A percentile compares a stretch with the other conserved stretches of the same genome.
phyloP scores from a whole-genome alignment of 148 eudicot species.

The Cornus kousa region DNA sequence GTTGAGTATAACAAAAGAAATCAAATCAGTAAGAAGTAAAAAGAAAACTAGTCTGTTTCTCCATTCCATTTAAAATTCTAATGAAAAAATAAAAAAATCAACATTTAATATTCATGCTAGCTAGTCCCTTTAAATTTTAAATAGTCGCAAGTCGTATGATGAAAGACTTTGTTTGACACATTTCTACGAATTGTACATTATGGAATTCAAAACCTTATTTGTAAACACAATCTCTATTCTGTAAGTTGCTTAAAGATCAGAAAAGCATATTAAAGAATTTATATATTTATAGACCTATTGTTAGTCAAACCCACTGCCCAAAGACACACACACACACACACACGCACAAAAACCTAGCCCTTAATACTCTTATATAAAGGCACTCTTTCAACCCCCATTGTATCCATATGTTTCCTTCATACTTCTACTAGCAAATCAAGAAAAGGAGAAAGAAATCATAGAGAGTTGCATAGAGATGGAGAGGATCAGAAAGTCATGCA shows the following conservation, averaged over 20 bases:
- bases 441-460: neutral
- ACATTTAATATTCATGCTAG: too few relatives aligned
- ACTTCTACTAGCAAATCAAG: neutral
- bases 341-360: neutral
- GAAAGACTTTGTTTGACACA: neutral
- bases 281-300: neutral
- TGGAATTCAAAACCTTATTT: neutral
- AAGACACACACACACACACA: neutral
- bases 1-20: too few relatives aligned
- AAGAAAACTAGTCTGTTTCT: too few relatives aligned
- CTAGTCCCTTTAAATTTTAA: too few relatives aligned
- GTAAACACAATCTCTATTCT: neutral
- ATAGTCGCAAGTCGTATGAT: too few relatives aligned
- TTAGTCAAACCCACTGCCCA: neutral
- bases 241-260: neutral
- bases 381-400: neutral
- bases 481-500: conserved; percentile 7
- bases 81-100: too few relatives aligned
- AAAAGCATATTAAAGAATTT: neutral
- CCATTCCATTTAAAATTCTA: too few relatives aligned
- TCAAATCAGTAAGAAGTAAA: too few relatives aligned
- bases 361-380: neutral
- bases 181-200: neutral
- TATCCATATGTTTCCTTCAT: conserved; percentile 5
- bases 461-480: neutral